Base-by-base conservation (phyloP, 192 early-diverging fungal species). In the Rhizophlyctis rosea region DNA sequence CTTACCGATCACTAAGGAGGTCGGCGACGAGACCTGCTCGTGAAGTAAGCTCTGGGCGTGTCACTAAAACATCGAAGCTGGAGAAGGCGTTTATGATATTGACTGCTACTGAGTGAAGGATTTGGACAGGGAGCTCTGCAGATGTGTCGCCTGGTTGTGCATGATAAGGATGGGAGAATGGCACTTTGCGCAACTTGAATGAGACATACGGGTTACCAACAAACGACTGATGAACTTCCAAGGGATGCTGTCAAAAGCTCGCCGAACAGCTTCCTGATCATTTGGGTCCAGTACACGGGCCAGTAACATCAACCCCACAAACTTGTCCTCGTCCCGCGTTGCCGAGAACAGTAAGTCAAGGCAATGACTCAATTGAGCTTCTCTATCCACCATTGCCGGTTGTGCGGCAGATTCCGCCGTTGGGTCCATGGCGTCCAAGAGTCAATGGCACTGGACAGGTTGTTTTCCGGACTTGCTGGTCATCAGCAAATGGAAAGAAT, bases 211-310 rank as follows among this genome's bases (percentile, higher is more conserved):
- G 0, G 79, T 68, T 39, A 67, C 57, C 52, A 83, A 54, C 5
- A 83, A 59, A 3, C 81, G 61, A 50, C 79, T 74, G 33, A 83
- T 58, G 57, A 83, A 83, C 24, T 53, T 67, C 59, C 79, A 83
- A 54, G 80, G 70, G 74, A 83, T 81, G 3, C 57, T 66, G 21
- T 74, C 64, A 66, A 76, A 81, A 0, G 72, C 72, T 34, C 62
- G 62, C 44, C 49, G 48, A 13, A 83, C 49, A n/a, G 44, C 50
- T 3, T 52, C 62, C 11, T 51, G 25, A 58, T 82, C 61, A 4
- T 63, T 60, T 21, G 63, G 65, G 48, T 80, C 56, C n/a, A 83
- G 35, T 31, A 83, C 35, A 30, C 70, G 53, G 16, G 79, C 76
- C 24, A 83, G 36, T 7, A 83, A 36, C 28, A 79, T 65, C 52